A percentile compares a stretch with the other conserved stretches of the same genome.
Evolutionary conservation across 2,329 filamentous ascomycete species (phyloP).

Genomic region (Fusarium bactridioides): DNA sequence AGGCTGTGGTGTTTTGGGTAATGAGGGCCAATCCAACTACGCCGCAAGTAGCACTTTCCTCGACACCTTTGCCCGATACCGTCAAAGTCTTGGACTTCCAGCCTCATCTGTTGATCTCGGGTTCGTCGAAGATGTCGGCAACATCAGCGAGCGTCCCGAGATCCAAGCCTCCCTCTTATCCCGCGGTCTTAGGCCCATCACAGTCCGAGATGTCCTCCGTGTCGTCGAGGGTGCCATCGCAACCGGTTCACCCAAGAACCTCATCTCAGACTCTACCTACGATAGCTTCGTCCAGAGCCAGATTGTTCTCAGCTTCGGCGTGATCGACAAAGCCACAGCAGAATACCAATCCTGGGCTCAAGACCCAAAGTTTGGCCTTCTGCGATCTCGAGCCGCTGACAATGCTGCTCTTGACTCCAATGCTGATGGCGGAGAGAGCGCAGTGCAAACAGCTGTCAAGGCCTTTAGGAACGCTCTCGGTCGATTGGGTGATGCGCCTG

Average conservation of each 20-base stretch:
- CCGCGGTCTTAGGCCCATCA: constrained; percentile 36
- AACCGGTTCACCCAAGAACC: constrained; percentile 23
- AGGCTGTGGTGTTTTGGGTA: constrained; percentile 32
- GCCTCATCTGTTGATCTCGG: constrained; percentile 34
- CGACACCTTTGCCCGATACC: constrained; percentile 34
- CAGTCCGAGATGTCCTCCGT: constrained; percentile 34
- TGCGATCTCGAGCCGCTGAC: constrained; percentile 25
- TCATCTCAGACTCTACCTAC: constrained; percentile 2
- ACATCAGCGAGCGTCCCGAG: constrained; percentile 36
- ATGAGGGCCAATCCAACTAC: constrained; percentile 36
- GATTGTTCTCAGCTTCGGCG: constrained; percentile 37
- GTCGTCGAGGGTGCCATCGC: constrained; percentile 35
- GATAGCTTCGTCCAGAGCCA: constrained; percentile 31
- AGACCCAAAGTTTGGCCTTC: constrained; percentile 34
- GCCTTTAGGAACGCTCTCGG: constrained; percentile 29
- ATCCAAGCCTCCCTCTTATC: constrained; percentile 31
- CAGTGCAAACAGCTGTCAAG: constrained; percentile 37
- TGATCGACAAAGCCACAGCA: constrained; percentile 34
- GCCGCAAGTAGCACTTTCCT: constrained; percentile 36
- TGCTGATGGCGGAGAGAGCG: constrained; percentile 28
- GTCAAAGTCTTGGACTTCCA: constrained; percentile 30
- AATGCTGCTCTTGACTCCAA: constrained; percentile 26
- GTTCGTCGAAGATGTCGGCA: constrained; percentile 35
- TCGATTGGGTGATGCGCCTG: constrained; percentile 11
- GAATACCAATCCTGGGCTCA: constrained; percentile 38